These are phyloP conservation scores for Botrytis porri DNA, from an alignment of 2,329 filamentous ascomycete genomes.

Conservation along the genomic window DNA sequence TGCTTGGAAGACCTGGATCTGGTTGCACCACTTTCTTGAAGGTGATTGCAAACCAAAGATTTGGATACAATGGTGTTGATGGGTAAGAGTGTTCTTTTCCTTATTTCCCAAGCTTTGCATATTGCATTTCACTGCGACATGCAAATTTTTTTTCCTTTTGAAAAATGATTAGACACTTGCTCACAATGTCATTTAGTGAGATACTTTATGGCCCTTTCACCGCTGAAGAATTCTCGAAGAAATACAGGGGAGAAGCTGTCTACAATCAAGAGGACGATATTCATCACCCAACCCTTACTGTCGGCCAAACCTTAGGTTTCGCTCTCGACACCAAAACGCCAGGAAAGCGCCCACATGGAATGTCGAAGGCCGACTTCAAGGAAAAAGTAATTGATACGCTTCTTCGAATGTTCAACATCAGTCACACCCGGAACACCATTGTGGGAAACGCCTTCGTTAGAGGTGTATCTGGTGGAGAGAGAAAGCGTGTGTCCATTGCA, in stretches of 20 bases:
- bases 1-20: constrained; percentile 39
- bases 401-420: constrained; percentile 90
- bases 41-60: constrained; percentile 53
- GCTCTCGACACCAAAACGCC: constrained; percentile 83
- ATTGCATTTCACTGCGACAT: background rate
- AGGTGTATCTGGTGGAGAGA: constrained; percentile 66
- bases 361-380: constrained; percentile 73
- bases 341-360: constrained; percentile 70
- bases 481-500: constrained; percentile 76
- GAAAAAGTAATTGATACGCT: constrained; percentile 70
- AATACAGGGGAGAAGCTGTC: constrained; percentile 76
- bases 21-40: constrained; percentile 55
- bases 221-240: constrained; percentile 63
- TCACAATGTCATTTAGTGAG: constrained; percentile 50
- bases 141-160: background rate
- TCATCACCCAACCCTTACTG: constrained; percentile 78
- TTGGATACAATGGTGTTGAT: constrained; percentile 54
- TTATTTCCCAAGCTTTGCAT: background rate
- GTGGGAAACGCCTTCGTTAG: constrained; percentile 80
- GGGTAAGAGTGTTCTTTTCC: background rate
- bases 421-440: constrained; percentile 80
- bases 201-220: constrained; percentile 75
- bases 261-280: constrained; percentile 87
- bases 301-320: constrained; percentile 82
- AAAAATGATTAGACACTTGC: background rate